Evolutionary conservation across 1,284 basidiomycete species (phyloP).

Genomic region (Singerocomus inundabilis): DNA sequence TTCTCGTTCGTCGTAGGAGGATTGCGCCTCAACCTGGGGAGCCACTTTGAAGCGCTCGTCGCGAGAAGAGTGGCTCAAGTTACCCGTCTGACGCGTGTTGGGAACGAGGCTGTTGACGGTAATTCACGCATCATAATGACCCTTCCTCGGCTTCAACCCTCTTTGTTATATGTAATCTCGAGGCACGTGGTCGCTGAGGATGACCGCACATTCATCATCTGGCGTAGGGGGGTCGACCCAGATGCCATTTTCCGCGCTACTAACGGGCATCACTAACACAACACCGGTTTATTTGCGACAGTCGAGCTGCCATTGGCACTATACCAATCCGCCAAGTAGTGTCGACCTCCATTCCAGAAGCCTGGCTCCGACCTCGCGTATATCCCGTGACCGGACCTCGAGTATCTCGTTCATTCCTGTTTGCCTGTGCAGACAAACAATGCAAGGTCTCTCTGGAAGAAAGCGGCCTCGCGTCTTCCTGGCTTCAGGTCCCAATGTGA

Average conservation of each 20-base stretch:
- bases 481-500: conserved; percentile 27
- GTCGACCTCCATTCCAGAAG: conserved; percentile 17
- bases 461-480: conserved; percentile 35
- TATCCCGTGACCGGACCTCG: conserved; percentile 20
- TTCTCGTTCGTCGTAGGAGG: not conserved
- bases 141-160: conserved; percentile 25
- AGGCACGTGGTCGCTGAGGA: conserved; percentile 18
- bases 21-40: not conserved
- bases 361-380: conserved; percentile 1
- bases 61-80: conserved; percentile 17
- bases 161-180: conserved; percentile 16
- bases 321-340: not conserved
- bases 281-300: conserved; percentile 7
- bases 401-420: conserved; percentile 27
- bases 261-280: conserved; percentile 1
- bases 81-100: conserved; percentile 26
- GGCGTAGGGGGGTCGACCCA: conserved; percentile 6
- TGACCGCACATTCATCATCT: conserved; percentile 8
- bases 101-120: conserved; percentile 31
- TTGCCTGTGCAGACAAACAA: conserved; percentile 31
- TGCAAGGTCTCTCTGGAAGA: conserved; percentile 28
- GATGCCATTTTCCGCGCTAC: not conserved
- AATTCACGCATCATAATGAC: conserved; percentile 26
- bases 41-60: conserved; percentile 1
- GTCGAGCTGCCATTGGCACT: not conserved